Conservation (phyloP, 2,329 filamentous ascomycete genomes). For the Phaeosphaeriaceae sp. region DNA sequence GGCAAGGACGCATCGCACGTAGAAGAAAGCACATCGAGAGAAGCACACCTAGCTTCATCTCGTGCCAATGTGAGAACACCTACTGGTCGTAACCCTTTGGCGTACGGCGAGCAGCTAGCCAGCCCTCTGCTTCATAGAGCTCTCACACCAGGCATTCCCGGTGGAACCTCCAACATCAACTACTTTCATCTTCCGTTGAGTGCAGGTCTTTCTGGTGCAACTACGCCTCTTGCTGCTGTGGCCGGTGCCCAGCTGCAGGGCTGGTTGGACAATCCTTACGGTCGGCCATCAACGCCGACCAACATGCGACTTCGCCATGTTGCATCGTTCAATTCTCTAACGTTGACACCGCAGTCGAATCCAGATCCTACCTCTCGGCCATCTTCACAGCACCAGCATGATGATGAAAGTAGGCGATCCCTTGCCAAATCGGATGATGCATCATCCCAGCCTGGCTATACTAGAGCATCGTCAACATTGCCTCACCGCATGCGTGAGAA, state of each 20-base stretch:
- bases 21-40: conserved; percentile 22
- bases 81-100: conserved; percentile 35
- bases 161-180: conserved; percentile 76
- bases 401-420: conserved; percentile 35
- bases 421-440: conserved; percentile 34
- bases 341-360: conserved; percentile 54
- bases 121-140: conserved; percentile 48
- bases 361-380: conserved; percentile 53
- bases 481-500: conserved; percentile 70
- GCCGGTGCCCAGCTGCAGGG: conserved; percentile 71
- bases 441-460: conserved; percentile 36
- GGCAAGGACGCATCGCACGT: conserved; percentile 24
- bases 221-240: conserved; percentile 80
- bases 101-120: conserved; percentile 44
- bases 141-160: conserved; percentile 67
- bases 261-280: conserved; percentile 51
- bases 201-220: conserved; percentile 73
- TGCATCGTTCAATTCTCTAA: conserved; percentile 54
- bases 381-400: conserved; percentile 52
- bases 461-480: conserved; percentile 41
- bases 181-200: conserved; percentile 83
- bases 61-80: conserved; percentile 35
- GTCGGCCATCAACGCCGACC: conserved; percentile 41
- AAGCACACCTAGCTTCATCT: conserved; percentile 28
- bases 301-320: conserved; percentile 46